Percentiles rank a stretch among this genome's conserved stretches.
phyloP scores from a whole-genome alignment of 2,329 filamentous ascomycete genomes.

The Arthrinium puccinioides region DNA sequence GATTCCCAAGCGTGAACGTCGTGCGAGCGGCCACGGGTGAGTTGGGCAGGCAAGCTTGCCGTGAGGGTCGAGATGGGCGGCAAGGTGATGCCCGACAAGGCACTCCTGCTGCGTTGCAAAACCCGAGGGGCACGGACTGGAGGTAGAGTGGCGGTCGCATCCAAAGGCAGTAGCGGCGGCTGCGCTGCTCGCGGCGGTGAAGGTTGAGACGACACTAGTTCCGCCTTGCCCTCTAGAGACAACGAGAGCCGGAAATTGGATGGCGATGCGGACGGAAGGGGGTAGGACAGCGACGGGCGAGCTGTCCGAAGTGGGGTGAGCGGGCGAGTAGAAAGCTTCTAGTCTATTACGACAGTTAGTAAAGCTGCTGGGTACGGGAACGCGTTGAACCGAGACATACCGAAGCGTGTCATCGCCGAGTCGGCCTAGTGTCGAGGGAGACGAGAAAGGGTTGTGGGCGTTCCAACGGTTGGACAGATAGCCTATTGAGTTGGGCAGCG shows the following conservation, averaged over 20 bases:
- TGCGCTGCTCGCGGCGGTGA: constrained; percentile 60
- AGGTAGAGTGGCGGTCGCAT: constrained; percentile 36
- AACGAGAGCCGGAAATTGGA: constrained; percentile 69
- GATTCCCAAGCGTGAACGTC: constrained; percentile 90
- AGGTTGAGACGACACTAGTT: constrained; percentile 64
- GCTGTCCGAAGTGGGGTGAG: constrained; percentile 28
- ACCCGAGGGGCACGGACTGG: constrained; percentile 40
- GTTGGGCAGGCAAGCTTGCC: constrained; percentile 42
- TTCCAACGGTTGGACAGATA: constrained; percentile 54
- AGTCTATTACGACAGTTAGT: constrained; percentile 24
- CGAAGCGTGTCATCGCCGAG: constrained; percentile 35
- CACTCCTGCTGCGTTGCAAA: constrained; percentile 66
- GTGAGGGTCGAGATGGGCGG: constrained; percentile 48
- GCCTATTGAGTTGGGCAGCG: constrained; percentile 36
- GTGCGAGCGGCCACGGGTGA: constrained; percentile 67
- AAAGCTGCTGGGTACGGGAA: background rate
- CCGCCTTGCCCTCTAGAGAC: constrained; percentile 85
- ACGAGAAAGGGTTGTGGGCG: constrained; percentile 41
- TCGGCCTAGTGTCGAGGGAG: constrained; percentile 33
- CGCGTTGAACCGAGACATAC: constrained; percentile 22
- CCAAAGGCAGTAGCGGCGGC: constrained; percentile 39
- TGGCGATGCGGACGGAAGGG: constrained; percentile 30
- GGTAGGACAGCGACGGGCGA: constrained; percentile 28
- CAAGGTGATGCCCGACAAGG: constrained; percentile 51
- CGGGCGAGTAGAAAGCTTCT: constrained; percentile 35